Base-by-base conservation (phyloP, 2,329 filamentous ascomycete species). In the Alternaria rosae region DNA sequence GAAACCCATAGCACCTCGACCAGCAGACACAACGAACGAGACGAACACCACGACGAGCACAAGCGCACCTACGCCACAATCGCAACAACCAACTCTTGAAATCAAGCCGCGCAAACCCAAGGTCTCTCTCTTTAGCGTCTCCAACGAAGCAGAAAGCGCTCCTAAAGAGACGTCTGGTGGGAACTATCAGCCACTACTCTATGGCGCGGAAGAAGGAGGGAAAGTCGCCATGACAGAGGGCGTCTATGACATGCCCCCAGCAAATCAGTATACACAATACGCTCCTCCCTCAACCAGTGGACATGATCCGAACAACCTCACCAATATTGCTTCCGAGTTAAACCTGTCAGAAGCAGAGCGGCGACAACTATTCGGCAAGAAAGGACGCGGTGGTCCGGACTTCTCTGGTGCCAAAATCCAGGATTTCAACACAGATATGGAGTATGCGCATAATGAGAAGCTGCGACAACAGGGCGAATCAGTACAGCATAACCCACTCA, bases 361-460 rank as follows among this genome's bases (percentile, higher is more conserved):
- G 42, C 89, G 94, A 43, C 93, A 96, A 75, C 87, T 98, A 4
- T 94, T 98, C 75, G 94, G 94, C 1, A 91, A 94, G 6, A 79
- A 83, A 61, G 85, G 85, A 21, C 74, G 77, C 45, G 76, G 76
- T n/a, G 77, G 76, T n/a, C 74, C 75, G 32, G 79, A 79, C 57
- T 66, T 82, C 8, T 82, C 86, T n/a, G 84, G 84, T 3, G 84
- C 87, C n/a, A 89, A 87, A 44, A 86, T 97, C 38, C 86, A 94
- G 66, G 93, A 91, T 73, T 97, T 97, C 85, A 92, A 97, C 81
- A 94, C 93, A 67, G 93, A 96, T 76, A 82, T 84, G 60, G 94
- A 97, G 81, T 98, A 98, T 78, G 87, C 86, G 23, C 88, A 91
- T 72, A 98, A 98, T 78, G 92, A 97, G 80, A 85, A 85, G 68